phyloP scores from a whole-genome alignment of 805 yeast genomes.

The Myxozyma sirexii region DNA sequence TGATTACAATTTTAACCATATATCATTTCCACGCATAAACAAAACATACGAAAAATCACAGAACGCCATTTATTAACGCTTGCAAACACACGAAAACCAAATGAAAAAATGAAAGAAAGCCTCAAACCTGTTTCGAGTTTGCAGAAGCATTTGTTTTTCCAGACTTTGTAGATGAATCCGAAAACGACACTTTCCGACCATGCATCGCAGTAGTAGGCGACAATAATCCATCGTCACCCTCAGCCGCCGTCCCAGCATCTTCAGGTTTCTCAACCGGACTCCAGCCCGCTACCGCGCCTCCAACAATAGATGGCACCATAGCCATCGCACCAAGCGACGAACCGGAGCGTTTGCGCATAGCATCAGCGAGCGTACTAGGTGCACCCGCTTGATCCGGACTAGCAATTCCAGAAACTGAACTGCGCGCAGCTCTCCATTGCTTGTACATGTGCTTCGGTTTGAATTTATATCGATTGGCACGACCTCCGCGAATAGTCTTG shows the following conservation, averaged over 20 bases:
- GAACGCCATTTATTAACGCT: background rate
- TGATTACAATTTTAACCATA: too few species aligned
- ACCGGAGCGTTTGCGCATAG: slow-evolving; percentile 27
- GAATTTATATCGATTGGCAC: slow-evolving; percentile 41
- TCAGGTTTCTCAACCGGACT: slow-evolving; percentile 36
- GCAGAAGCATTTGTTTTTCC: too few species aligned
- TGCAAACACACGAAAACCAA: too few species aligned
- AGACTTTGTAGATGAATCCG: slow-evolving; percentile 1
- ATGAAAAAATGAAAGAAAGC: background rate
- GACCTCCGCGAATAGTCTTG: slow-evolving; percentile 47
- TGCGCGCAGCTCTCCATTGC: slow-evolving; percentile 34
- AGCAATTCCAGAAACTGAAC: slow-evolving; percentile 19
- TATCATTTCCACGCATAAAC: too few species aligned
- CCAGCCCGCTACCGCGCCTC: slow-evolving; percentile 63
- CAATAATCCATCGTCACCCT: slow-evolving; percentile 9
- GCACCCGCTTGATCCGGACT: background rate
- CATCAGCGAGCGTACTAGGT: background rate
- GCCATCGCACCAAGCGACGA: slow-evolving; percentile 49
- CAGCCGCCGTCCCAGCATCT: background rate
- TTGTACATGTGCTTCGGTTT: slow-evolving; percentile 35
- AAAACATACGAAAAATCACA: background rate
- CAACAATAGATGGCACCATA: slow-evolving; percentile 59
- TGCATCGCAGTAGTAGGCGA: slow-evolving; percentile 14
- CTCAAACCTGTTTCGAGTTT: too few species aligned
- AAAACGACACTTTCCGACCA: slow-evolving; percentile 13